These are phyloP conservation scores for Neurospora tetrasperma DNA, from an alignment of 495 filamentous ascomycete species.

Conservation along the genomic window DNA sequence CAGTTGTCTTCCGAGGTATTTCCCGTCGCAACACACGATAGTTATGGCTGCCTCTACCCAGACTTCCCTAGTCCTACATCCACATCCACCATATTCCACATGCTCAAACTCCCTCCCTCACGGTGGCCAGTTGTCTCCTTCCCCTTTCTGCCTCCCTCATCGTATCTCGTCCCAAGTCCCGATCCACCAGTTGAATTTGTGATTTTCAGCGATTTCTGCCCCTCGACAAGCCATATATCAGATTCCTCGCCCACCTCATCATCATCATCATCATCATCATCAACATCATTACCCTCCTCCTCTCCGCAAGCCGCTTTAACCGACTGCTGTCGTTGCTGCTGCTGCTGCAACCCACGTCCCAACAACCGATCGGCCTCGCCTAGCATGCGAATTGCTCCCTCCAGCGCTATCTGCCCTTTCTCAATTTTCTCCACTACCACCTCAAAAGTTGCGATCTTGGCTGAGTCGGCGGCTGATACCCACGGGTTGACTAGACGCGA, in stretches of 20 bases:
- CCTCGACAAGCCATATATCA: constrained; percentile 25
- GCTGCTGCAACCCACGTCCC: constrained; percentile 7
- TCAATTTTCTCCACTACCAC: constrained; percentile 38
- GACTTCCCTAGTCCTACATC: constrained; percentile 26
- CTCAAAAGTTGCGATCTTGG: constrained; percentile 39
- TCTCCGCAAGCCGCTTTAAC: constrained; percentile 8
- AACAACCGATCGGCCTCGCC: constrained; percentile 30
- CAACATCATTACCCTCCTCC: constrained; percentile 6
- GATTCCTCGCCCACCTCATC: constrained; percentile 13
- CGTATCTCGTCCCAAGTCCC: constrained; percentile 17
- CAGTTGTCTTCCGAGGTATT: background rate
- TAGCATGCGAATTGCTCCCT: constrained; percentile 31
- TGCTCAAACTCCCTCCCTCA: constrained; percentile 16
- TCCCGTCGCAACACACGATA: background rate
- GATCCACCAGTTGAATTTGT: constrained; percentile 12
- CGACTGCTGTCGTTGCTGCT: constrained; percentile 5
- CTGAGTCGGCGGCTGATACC: constrained; percentile 40
- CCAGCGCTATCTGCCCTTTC: constrained; percentile 34
- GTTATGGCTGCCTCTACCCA: background rate
- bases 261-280: background rate
- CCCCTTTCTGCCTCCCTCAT: constrained; percentile 3
- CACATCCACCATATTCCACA: constrained; percentile 36
- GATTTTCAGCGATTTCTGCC: constrained; percentile 14
- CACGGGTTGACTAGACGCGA: constrained; percentile 34
- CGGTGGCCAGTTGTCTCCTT: constrained; percentile 20